These are phyloP conservation scores for Mariannaea sp. DNA, from an alignment of 2,329 filamentous ascomycete genomes.

Conservation along the genomic window DNA sequence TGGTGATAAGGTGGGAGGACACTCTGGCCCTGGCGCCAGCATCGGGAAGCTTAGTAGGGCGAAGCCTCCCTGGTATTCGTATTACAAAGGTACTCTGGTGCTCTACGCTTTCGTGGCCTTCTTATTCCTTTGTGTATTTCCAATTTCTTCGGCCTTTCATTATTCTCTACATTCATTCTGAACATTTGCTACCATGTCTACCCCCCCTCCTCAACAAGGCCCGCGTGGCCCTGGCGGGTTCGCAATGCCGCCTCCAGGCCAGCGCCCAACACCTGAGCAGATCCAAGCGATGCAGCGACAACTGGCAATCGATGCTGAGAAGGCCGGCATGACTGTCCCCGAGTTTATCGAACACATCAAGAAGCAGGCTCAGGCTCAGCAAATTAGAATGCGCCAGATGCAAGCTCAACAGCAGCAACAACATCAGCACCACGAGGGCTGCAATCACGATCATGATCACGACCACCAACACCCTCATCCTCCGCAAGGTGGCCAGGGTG, in stretches of 20 bases:
- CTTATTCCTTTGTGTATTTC: constrained; percentile 8
- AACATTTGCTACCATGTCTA: constrained; percentile 33
- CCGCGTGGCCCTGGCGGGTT: constrained; percentile 32
- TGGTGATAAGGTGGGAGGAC: constrained; percentile 25
- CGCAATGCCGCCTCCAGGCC: constrained; percentile 45
- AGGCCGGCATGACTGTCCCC: constrained; percentile 81
- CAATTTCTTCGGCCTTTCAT: constrained; percentile 20
- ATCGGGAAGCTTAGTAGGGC: constrained; percentile 15
- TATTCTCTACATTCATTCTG: constrained; percentile 22
- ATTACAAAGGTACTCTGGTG: neutral
- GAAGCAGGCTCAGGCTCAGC: constrained; percentile 58
- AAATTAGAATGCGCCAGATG: constrained; percentile 52
- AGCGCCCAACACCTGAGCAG: constrained; percentile 78
- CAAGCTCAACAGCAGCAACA: constrained; percentile 52
- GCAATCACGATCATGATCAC: constrained; percentile 39
- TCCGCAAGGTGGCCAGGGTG: constrained; percentile 46
- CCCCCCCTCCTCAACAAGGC: constrained; percentile 37
- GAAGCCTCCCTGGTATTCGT: constrained; percentile 11
- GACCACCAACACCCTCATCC: constrained; percentile 41
- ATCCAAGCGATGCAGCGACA: constrained; percentile 83
- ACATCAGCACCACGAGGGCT: too few relatives aligned
- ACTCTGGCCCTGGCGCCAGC: constrained; percentile 13
- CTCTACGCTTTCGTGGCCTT: constrained; percentile 21
- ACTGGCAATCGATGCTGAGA: constrained; percentile 80
- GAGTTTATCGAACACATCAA: constrained; percentile 78